phyloP scores from a whole-genome alignment of 2,329 filamentous ascomycete genomes.

The Fusarium tupiense region DNA sequence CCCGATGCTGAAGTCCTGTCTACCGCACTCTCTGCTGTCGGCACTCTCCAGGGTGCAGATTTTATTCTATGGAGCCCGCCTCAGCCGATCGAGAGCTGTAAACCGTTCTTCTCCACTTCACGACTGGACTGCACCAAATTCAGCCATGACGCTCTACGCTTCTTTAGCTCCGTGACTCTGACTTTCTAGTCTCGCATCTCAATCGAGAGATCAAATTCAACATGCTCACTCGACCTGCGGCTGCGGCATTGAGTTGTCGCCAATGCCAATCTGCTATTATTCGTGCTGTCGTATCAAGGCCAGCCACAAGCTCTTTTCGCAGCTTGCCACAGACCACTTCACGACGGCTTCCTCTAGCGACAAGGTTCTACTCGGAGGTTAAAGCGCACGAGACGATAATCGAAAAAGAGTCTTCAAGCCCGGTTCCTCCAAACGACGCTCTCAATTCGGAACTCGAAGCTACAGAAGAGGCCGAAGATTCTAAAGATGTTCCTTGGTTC shows the following conservation, averaged over 20 bases:
- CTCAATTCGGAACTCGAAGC: constrained; percentile 47
- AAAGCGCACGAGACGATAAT: constrained; percentile 9
- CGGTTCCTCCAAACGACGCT: constrained; percentile 27
- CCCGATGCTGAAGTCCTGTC: neutral
- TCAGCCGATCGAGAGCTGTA: constrained; percentile 1
- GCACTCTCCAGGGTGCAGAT: neutral
- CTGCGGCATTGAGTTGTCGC: constrained; percentile 45
- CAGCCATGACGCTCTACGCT: constrained; percentile 12
- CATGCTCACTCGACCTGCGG: constrained; percentile 47
- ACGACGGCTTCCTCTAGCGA: constrained; percentile 30
- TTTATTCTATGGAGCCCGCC: neutral
- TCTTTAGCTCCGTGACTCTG: neutral
- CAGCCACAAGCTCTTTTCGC: constrained; percentile 35
- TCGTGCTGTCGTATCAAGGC: constrained; percentile 42
- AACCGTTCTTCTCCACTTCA: constrained; percentile 26
- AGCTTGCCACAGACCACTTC: constrained; percentile 35
- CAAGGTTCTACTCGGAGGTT: constrained; percentile 39
- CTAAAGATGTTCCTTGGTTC: constrained; percentile 77
- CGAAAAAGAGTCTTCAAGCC: constrained; percentile 20
- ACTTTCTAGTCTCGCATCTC: neutral
- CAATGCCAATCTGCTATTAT: constrained; percentile 46
- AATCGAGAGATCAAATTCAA: neutral
- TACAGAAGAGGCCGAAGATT: constrained; percentile 45
- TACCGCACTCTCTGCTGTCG: neutral
- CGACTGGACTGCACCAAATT: constrained; percentile 2